Evolutionary conservation across 108 stramenopile genomes (phyloP).

Genomic region (Cylindrotheca fusiformis): DNA sequence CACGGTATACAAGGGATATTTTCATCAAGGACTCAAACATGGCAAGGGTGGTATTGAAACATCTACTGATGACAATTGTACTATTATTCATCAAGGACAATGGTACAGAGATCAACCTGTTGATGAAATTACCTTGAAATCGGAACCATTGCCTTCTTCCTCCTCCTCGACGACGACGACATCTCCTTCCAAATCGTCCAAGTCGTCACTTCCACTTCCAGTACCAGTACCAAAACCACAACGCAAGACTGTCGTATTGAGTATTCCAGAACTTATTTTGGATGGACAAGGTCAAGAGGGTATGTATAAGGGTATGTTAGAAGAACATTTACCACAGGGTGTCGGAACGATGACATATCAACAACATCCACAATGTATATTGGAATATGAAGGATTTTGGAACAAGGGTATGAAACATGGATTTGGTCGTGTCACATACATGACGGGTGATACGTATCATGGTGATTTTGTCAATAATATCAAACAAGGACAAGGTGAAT

Average conservation of each 20-base stretch:
- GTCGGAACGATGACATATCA: slow-evolving; percentile 18
- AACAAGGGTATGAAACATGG: slow-evolving; percentile 28
- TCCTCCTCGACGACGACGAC: neutral
- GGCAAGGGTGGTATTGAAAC: neutral
- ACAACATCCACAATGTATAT: slow-evolving; percentile 1
- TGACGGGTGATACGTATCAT: slow-evolving; percentile 5
- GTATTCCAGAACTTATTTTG: neutral
- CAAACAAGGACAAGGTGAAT: slow-evolving; percentile 14
- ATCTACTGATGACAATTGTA: neutral
- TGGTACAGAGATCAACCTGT: slow-evolving; percentile 4
- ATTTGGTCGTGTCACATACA: slow-evolving; percentile 12
- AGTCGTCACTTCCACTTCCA: no score
- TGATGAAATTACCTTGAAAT: neutral
- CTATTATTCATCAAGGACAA: slow-evolving; percentile 4
- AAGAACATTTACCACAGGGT: slow-evolving; percentile 6
- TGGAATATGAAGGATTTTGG: slow-evolving; percentile 30
- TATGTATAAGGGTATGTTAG: slow-evolving; percentile 14
- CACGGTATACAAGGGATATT: slow-evolving; percentile 1
- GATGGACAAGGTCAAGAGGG: slow-evolving; percentile 7
- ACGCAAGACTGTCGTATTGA: neutral
- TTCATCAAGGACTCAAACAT: slow-evolving; percentile 1
- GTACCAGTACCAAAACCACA: neutral
- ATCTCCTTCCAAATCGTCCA: neutral
- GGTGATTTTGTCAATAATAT: slow-evolving; percentile 35
- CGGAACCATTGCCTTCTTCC: neutral